Conservation (phyloP, 345 rosid genomes). For the Angophora floribunda region DNA sequence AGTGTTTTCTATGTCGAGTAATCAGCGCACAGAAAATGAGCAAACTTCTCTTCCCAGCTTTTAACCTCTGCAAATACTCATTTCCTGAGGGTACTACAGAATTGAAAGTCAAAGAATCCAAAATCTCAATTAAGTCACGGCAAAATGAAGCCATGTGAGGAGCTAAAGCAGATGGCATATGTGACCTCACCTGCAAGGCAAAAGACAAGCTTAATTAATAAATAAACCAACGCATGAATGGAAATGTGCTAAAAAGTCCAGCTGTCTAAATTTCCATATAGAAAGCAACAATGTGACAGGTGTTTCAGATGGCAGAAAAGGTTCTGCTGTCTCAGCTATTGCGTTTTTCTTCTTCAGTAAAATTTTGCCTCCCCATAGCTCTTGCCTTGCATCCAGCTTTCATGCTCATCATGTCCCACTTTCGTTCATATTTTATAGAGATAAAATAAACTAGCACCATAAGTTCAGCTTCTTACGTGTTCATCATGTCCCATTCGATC, state of each 20-base stretch:
- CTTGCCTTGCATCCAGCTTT: neutral
- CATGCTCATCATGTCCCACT: neutral
- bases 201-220: neutral
- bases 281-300: neutral
- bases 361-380: neutral
- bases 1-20: slow-evolving; percentile 75
- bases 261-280: neutral
- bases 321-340: neutral
- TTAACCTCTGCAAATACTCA: slow-evolving; percentile 38
- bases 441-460: neutral
- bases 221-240: neutral
- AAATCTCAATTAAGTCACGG: slow-evolving; percentile 42
- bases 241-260: neutral
- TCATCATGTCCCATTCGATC: neutral
- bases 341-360: neutral
- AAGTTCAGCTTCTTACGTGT: neutral
- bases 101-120: slow-evolving; percentile 57
- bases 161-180: slow-evolving; percentile 66
- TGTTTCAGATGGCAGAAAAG: neutral
- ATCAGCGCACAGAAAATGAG: slow-evolving; percentile 59
- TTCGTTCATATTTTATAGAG: neutral
- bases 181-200: slow-evolving; percentile 50
- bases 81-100: slow-evolving; percentile 21
- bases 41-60: slow-evolving; percentile 74
- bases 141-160: slow-evolving; percentile 51